Evolutionary conservation across 306 rosid species (phyloP), one percentile per base, ranked within the genome.

Genomic region (Vigna angularis): DNA sequence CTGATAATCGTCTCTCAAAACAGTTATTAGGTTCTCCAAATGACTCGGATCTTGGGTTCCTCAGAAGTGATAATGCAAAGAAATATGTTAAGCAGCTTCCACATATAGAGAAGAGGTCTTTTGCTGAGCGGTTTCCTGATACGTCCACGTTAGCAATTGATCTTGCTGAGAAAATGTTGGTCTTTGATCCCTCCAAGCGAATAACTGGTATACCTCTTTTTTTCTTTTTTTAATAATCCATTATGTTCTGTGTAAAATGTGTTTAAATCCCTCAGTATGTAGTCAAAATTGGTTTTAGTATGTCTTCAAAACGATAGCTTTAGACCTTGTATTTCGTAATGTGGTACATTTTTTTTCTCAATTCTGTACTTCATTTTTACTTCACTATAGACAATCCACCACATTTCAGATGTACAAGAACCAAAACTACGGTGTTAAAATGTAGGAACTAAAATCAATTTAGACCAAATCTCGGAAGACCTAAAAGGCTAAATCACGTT

Each of bases 61-160:
- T 95, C 16, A 81, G 98, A 86, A 95, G 98, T 74, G 98, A 91
- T 75, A 89, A 92, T 84, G 98, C 98, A 67, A 87, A 84, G 85
- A 95, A 91, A 83, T 95, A 95, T 82, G 93, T 95, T 44, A 92
- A 91, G 85, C 98, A 95, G 88, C 98, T 92, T 53, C 98, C 90
- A 6, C 75, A 59, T 51, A 83, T 92, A 44, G 92, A 91, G 7
- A 95, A 92, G 78, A 85, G 87, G 79, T 83, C 93, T n/a, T 91
- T 95, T 80, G 78, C 77, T 3, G 67, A 80, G 58, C 86, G 82
- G 85, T 91, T 83, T 82, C 98, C 96, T 61, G 87, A 92, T 44
- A 66, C 83, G 36, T 90, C 93, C 18, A 91, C 91, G 3, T 38
- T 89, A 88, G 98, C 92, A 74, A 83, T 91, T 71, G 98, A 95